Conservation (phyloP, 2,329 filamentous ascomycete species). For the Paraphoma sp. region DNA sequence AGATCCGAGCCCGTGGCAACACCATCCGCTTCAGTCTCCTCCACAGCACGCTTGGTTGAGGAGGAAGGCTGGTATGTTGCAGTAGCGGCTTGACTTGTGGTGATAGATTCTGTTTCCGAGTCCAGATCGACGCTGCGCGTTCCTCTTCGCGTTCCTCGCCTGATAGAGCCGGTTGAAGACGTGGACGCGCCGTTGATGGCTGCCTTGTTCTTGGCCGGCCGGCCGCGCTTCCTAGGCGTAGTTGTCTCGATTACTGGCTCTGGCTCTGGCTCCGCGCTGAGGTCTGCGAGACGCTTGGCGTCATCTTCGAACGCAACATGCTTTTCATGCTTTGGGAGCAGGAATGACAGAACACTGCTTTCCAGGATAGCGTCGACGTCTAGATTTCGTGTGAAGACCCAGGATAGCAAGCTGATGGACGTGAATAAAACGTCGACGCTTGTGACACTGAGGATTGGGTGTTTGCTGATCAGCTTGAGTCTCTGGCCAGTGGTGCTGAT, state of each 20-base stretch:
- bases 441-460: conserved; percentile 64
- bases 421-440: conserved; percentile 67
- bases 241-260: conserved; percentile 14
- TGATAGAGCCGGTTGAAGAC: conserved; percentile 16
- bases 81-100: conserved; percentile 4
- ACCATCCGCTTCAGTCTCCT: conserved; percentile 41
- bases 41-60: conserved; percentile 26
- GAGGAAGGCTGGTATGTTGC: conserved; percentile 33
- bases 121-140: conserved; percentile 22
- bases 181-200: conserved; percentile 18
- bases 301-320: conserved; percentile 32
- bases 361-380: conserved; percentile 59
- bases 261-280: not conserved
- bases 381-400: conserved; percentile 63
- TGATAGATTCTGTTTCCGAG: conserved; percentile 26
- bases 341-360: conserved; percentile 38
- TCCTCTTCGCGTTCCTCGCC: conserved; percentile 27
- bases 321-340: conserved; percentile 33
- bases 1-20: conserved; percentile 30
- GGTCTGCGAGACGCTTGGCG: not conserved
- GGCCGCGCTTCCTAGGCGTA: conserved; percentile 36
- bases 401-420: conserved; percentile 60
- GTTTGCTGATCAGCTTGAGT: conserved; percentile 60
- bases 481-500: conserved; percentile 39
- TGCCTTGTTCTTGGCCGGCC: conserved; percentile 31